Evolutionary conservation across 805 yeast species (phyloP).

Genomic region (Barnettozyma salicaria): DNA sequence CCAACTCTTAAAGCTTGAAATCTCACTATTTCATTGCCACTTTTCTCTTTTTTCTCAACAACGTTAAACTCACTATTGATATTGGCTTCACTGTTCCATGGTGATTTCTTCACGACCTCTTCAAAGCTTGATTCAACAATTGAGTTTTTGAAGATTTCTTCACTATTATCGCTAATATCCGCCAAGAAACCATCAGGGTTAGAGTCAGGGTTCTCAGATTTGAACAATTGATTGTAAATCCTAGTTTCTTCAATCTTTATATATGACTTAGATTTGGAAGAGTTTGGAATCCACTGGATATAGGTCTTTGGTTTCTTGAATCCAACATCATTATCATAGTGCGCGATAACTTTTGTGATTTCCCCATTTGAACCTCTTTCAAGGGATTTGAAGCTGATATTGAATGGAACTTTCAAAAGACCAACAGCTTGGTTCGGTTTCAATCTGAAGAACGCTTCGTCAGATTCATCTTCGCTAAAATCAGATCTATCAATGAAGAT

Average conservation of each 20-base stretch:
- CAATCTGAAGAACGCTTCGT: slow-evolving; percentile 79
- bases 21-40: slow-evolving; percentile 75
- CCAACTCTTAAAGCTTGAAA: slow-evolving; percentile 98
- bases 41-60: slow-evolving; percentile 52
- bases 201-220: slow-evolving; percentile 83
- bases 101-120: slow-evolving; percentile 63
- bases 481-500: slow-evolving; percentile 86
- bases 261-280: slow-evolving; percentile 55
- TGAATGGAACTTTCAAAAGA: slow-evolving; percentile 82
- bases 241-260: slow-evolving; percentile 69
- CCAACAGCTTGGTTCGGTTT: slow-evolving; percentile 96
- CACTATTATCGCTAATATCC: slow-evolving; percentile 78
- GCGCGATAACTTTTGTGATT: slow-evolving; percentile 65
- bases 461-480: slow-evolving; percentile 56
- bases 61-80: slow-evolving; percentile 60
- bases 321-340: slow-evolving; percentile 60
- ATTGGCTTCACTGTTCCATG: slow-evolving; percentile 60
- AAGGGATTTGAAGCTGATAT: slow-evolving; percentile 61
- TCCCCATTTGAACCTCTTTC: slow-evolving; percentile 59
- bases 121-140: slow-evolving; percentile 73
- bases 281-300: slow-evolving; percentile 92
- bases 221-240: slow-evolving; percentile 81
- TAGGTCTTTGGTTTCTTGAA: slow-evolving; percentile 76
- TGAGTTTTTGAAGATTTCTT: slow-evolving; percentile 57
- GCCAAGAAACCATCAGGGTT: slow-evolving; percentile 84